Percentiles rank a stretch among this genome's conserved stretches.
These are phyloP conservation scores for Asclepias syriaca DNA, from an alignment of 257 asterid species.

Conservation along the genomic window DNA sequence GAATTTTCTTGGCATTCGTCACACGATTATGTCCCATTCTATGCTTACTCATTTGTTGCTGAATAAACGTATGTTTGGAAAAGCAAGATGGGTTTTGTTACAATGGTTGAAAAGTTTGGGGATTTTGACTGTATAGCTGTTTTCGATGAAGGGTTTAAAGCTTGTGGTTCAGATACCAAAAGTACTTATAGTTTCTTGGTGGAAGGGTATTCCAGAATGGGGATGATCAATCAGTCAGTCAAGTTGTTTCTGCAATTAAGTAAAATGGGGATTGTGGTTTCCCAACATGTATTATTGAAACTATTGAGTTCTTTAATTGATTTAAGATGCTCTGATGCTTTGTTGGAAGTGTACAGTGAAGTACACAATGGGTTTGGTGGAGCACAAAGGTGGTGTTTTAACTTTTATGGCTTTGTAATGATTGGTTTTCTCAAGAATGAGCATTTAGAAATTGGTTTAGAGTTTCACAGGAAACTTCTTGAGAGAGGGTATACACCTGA, in stretches of 20 bases:
- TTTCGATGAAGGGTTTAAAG: slow-evolving; percentile 21
- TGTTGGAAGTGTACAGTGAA: slow-evolving; percentile 17
- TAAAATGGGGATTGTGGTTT: slow-evolving; percentile 24
- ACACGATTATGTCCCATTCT: slow-evolving; percentile 25
- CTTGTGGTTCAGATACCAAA: slow-evolving; percentile 18
- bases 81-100: slow-evolving; percentile 31
- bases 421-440: slow-evolving; percentile 31
- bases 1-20: slow-evolving; percentile 28
- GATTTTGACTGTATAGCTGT: slow-evolving; percentile 23
- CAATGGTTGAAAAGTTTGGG: slow-evolving; percentile 28
- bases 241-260: slow-evolving; percentile 21
- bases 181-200: slow-evolving; percentile 29
- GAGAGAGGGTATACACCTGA: slow-evolving; percentile 23
- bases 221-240: slow-evolving; percentile 24
- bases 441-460: slow-evolving; percentile 21
- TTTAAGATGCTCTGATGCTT: slow-evolving; percentile 12
- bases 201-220: slow-evolving; percentile 27
- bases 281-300: slow-evolving; percentile 22
- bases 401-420: slow-evolving; percentile 30
- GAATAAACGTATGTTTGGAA: slow-evolving; percentile 23
- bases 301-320: slow-evolving; percentile 27
- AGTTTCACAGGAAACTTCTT: slow-evolving; percentile 28
- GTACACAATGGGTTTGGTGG: slow-evolving; percentile 9
- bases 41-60: slow-evolving; percentile 27
- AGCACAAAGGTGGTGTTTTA: slow-evolving; percentile 10